These are phyloP conservation scores for Aspergillus pseudonomiae DNA, from an alignment of 2,329 filamentous ascomycete genomes.

Conservation along the genomic window DNA sequence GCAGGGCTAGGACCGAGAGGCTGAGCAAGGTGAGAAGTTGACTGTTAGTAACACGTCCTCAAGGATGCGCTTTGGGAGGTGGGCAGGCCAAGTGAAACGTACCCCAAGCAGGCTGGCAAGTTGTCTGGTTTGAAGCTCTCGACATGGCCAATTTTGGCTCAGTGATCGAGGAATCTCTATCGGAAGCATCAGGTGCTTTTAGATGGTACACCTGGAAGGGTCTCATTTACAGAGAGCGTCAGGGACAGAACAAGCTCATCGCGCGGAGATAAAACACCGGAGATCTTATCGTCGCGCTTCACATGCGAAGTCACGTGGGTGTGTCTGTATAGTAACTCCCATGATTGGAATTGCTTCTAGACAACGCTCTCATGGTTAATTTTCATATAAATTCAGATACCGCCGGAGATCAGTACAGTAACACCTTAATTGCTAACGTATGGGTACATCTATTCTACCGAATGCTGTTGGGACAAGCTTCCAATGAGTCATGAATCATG, in stretches of 20 bases:
- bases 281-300: constrained; percentile 8
- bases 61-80: not conserved
- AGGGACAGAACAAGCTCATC: not conserved
- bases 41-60: not conserved
- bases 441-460: constrained; percentile 42
- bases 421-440: constrained; percentile 26
- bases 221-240: not conserved
- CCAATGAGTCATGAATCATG: constrained; percentile 18
- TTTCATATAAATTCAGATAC: not conserved
- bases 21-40: constrained; percentile 24
- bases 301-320: constrained; percentile 15
- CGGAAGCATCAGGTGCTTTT: constrained; percentile 32
- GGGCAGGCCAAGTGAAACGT: constrained; percentile 21
- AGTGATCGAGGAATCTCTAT: constrained; percentile 38
- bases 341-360: not conserved
- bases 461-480: constrained; percentile 23
- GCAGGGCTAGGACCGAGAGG: constrained; percentile 64
- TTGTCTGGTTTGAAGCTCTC: constrained; percentile 46
- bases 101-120: constrained; percentile 47
- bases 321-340: not conserved
- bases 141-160: constrained; percentile 47
- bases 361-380: not conserved
- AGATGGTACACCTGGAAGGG: not conserved
- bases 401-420: not conserved
- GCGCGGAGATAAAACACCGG: constrained; percentile 6